Evolutionary conservation across 1,284 basidiomycete genomes (phyloP).

Genomic region (Tilletia setariae): DNA sequence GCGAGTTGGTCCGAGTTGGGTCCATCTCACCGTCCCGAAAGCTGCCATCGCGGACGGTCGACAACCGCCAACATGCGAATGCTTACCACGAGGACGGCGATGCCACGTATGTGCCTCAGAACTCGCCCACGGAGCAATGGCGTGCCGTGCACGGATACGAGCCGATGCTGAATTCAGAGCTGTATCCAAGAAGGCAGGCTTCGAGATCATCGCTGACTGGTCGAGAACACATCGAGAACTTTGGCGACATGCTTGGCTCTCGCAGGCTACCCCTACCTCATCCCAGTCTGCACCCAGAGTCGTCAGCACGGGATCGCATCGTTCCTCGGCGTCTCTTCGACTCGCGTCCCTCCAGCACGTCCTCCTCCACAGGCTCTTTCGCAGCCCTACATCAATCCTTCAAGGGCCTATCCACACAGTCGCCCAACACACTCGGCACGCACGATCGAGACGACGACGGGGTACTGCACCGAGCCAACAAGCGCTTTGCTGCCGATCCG

Average conservation of each 20-base stretch:
- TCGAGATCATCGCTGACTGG: background rate
- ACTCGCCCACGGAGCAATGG: background rate
- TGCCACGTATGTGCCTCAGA: background rate
- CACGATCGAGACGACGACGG: background rate
- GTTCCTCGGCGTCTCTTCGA: constrained; percentile 3
- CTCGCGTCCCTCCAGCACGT: constrained; percentile 1
- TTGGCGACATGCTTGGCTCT: constrained; percentile 1
- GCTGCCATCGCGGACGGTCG: background rate
- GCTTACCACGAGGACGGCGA: background rate
- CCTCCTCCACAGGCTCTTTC: background rate
- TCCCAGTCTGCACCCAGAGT: background rate
- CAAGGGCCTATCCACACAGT: background rate
- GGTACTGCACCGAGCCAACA: background rate
- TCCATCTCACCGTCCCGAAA: constrained; percentile 2
- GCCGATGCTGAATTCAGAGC: background rate
- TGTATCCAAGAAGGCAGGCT: background rate
- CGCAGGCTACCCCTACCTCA: background rate
- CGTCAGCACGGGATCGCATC: background rate
- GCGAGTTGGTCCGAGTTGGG: background rate
- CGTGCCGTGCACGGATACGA: background rate
- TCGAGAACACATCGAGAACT: background rate
- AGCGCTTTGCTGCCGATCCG: constrained; percentile 7
- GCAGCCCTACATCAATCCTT: constrained; percentile 11
- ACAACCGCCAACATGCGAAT: too few relatives aligned
- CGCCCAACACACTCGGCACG: background rate